Percentiles rank a stretch among this genome's conserved stretches.
Evolutionary conservation across 2,329 filamentous ascomycete genomes (phyloP).

Genomic region (Trichoderma lentiforme): DNA sequence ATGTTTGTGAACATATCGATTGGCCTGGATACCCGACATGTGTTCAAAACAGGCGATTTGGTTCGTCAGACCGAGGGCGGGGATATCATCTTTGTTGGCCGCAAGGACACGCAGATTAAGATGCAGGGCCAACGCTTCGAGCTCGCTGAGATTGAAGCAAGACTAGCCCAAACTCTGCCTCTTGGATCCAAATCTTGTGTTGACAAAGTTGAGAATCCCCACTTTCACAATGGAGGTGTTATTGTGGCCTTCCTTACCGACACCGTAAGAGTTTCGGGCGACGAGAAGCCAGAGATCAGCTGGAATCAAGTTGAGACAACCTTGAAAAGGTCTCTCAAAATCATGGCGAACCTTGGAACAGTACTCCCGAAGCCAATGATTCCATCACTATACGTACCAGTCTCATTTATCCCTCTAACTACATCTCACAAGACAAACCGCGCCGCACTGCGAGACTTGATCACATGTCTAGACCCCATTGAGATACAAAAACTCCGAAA

Average conservation of each 20-base stretch:
- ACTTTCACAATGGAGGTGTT: neutral
- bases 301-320: neutral
- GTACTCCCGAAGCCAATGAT: neutral
- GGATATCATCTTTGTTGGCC: constrained; percentile 23
- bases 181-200: neutral
- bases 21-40: neutral
- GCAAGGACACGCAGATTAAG: constrained; percentile 31
- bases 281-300: neutral
- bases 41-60: constrained; percentile 26
- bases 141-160: constrained; percentile 28
- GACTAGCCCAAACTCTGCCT: neutral
- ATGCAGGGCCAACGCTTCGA: constrained; percentile 53
- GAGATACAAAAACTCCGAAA: neutral
- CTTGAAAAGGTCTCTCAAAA: neutral
- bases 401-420: neutral
- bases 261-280: neutral
- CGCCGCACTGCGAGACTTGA: neutral
- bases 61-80: constrained; percentile 31
- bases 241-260: neutral
- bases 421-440: neutral
- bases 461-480: neutral
- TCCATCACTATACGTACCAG: neutral
- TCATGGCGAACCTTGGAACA: neutral
- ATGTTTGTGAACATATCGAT: neutral
- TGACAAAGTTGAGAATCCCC: neutral